Conservation (phyloP, 108 stramenopile species). For the Skeletonema grethae region DNA sequence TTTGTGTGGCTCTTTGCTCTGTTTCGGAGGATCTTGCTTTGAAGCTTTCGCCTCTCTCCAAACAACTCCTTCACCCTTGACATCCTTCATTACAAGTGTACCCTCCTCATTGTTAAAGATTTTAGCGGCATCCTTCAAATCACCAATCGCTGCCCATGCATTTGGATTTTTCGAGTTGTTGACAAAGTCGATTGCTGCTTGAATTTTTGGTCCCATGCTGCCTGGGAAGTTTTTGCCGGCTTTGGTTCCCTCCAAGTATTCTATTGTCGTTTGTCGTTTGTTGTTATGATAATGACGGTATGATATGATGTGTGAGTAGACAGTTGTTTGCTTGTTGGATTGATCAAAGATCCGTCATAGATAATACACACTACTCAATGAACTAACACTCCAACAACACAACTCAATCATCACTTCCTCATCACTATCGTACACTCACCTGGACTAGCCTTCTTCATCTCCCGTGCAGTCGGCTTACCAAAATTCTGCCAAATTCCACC, state of each 20-base stretch:
- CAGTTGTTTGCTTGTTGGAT: no score
- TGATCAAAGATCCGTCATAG: no score
- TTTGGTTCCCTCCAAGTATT: constrained; percentile 70
- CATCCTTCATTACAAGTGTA: constrained; percentile 60
- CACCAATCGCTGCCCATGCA: constrained; percentile 80
- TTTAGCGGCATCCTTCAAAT: constrained; percentile 75
- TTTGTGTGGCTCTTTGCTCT: constrained; percentile 64
- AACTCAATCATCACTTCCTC: neutral
- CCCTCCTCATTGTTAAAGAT: constrained; percentile 71
- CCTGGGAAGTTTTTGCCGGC: constrained; percentile 60
- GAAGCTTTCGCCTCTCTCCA: constrained; percentile 48
- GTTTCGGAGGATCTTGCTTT: constrained; percentile 33
- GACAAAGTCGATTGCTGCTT: constrained; percentile 82
- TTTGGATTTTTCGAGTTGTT: constrained; percentile 46
- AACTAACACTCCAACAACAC: no score
- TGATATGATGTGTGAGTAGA: no score
- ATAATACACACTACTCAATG: no score
- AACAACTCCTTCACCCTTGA: constrained; percentile 60
- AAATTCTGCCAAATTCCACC: constrained; percentile 85
- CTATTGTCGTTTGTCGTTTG: constrained; percentile 5
- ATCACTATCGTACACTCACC: neutral
- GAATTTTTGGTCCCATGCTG: constrained; percentile 81
- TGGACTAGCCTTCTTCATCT: constrained; percentile 74
- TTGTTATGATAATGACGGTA: neutral
- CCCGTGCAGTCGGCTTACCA: constrained; percentile 76